Percentiles rank a stretch among this genome's conserved stretches.
Evolutionary conservation across 805 yeast genomes (phyloP).

Genomic region (Wickerhamomyces hampshirensis): DNA sequence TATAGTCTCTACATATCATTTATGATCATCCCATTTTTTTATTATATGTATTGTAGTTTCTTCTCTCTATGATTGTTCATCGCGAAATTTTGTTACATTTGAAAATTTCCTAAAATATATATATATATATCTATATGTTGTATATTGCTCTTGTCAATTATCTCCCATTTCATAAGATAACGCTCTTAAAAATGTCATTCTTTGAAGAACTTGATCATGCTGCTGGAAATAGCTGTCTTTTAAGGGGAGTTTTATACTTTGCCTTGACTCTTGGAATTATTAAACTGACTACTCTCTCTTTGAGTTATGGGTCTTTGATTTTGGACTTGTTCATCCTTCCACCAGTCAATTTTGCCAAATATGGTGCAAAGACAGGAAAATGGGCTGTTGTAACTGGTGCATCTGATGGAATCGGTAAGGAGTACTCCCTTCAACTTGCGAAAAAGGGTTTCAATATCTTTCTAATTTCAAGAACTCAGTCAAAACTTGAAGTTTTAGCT

Average conservation of each 20-base stretch:
- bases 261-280: conserved; percentile 58
- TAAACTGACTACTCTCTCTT: conserved; percentile 46
- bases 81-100: no score
- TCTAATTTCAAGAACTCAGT: conserved; percentile 76
- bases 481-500: conserved; percentile 67
- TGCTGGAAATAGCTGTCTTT: conserved; percentile 5
- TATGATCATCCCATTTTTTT: no score
- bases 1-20: no score
- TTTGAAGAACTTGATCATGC: conserved; percentile 9
- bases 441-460: conserved; percentile 76
- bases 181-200: conserved; percentile 12
- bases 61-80: no score
- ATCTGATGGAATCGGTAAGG: conserved; percentile 96
- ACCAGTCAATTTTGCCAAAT: conserved; percentile 49
- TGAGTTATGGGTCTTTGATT: conserved; percentile 51
- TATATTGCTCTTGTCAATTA: no score
- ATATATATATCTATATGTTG: no score
- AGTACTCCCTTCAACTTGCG: conserved; percentile 84
- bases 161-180: no score
- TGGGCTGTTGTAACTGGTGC: conserved; percentile 99
- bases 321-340: conserved; percentile 63
- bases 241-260: conserved; percentile 28
- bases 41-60: no score
- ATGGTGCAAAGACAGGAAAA: conserved; percentile 66
- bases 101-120: no score